Base-by-base conservation (phyloP, 2,329 filamentous ascomycete species). In the Keithomyces neogunnii region DNA sequence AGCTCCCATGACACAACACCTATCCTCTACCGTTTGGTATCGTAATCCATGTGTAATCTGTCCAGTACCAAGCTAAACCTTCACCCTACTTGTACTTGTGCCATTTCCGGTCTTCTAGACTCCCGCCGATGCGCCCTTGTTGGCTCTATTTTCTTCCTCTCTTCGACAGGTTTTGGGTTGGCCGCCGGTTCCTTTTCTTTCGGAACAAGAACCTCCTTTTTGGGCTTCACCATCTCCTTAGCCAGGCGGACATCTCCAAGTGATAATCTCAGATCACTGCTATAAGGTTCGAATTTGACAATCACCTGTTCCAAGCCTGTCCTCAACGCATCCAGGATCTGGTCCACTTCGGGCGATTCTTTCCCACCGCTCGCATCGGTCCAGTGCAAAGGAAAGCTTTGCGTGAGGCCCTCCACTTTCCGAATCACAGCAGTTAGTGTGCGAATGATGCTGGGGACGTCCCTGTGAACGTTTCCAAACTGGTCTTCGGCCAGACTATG, bases 391-490 rank as follows among this genome's bases (percentile, higher is more conserved):
- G 80, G 75, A 43, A 86, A 70, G 2, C 61, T 69, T 6, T 66
- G 66, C 56, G 82, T 76, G 62, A 95, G 89, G 1, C 64, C 69
- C 60, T 95, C 85, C 3, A 96, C 71, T 57, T 82, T 82, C 50
- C 73, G 76, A 51, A 90, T 83, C 0, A 87, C 82, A 0, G 66
- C 59, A 0, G 88, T 91, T 54, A 95, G 80, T 1, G 82, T 81
- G 45, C 85, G 80, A 48, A 96, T 81, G 51, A 95, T 84, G 47
- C 70, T 71, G 1, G 87, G 81, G 2, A 97, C 82, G 56, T 93
- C 88, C 43, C 83, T 77, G 57, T 95, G 86, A n/a, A 95, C 92
- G 59, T 88, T 87, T 11, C 92, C 92, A 62, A 84, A 93, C 45
- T 78, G 78, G 64, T 97, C 92, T 66, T 97, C 91, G 3, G 74